These are phyloP conservation scores for Colletotrichum kahawae DNA, from an alignment of 2,329 filamentous ascomycete genomes.

Conservation along the genomic window DNA sequence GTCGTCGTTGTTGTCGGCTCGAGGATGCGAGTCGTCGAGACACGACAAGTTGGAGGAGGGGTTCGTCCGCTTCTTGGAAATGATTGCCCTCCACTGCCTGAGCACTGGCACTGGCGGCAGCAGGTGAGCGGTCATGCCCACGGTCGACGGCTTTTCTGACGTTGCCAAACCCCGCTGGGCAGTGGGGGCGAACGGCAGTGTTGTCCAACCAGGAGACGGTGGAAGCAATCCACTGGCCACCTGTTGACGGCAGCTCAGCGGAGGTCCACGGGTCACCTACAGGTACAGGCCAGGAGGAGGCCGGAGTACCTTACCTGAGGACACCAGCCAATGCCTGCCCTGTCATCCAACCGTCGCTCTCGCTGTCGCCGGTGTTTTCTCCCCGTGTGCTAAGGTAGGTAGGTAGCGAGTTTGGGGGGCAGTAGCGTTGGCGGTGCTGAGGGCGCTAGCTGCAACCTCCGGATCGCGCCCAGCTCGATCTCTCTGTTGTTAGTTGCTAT, in stretches of 20 bases:
- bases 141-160: background rate
- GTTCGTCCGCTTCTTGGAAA: background rate
- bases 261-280: background rate
- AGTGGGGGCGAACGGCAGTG: background rate
- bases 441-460: background rate
- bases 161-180: background rate
- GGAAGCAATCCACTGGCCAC: constrained; percentile 7
- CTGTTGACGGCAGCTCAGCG: constrained; percentile 6
- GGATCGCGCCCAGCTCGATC: background rate
- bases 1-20: background rate
- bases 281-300: background rate
- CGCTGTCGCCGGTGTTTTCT: background rate
- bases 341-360: background rate
- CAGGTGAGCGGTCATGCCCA: background rate
- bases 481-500: background rate
- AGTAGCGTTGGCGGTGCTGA: background rate
- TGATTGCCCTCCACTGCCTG: background rate
- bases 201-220: background rate
- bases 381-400: background rate
- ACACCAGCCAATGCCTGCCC: background rate
- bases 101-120: background rate
- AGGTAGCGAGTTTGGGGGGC: background rate
- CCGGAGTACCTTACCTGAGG: background rate
- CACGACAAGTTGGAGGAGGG: background rate
- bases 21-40: background rate